A percentile compares a stretch with the other conserved stretches of the same genome.
Evolutionary conservation across 495 filamentous ascomycete species (phyloP).

Genomic region (Penicillium roqueforti): DNA sequence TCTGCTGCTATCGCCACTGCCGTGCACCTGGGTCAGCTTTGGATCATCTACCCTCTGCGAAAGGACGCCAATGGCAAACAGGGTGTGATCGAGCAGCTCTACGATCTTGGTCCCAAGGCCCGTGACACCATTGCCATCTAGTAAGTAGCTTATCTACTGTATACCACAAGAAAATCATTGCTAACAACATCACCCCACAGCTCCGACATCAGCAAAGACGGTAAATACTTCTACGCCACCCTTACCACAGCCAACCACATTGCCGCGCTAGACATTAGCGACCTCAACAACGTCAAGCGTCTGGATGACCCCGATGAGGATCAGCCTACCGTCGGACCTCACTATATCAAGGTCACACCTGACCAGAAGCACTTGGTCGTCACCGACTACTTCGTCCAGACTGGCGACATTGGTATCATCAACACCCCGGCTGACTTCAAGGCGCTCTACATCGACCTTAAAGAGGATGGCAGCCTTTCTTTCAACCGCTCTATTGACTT

Average conservation of each 20-base stretch:
- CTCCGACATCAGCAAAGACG: slow-evolving; percentile 57
- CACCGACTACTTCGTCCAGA: slow-evolving; percentile 64
- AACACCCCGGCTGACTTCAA: slow-evolving; percentile 62
- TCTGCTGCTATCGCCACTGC: slow-evolving; percentile 57
- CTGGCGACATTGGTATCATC: slow-evolving; percentile 56
- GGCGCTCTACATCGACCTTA: slow-evolving; percentile 58
- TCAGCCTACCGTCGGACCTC: slow-evolving; percentile 58
- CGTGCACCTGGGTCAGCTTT: slow-evolving; percentile 58
- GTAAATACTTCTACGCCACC: slow-evolving; percentile 56
- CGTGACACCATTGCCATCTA: slow-evolving; percentile 58
- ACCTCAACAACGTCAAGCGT: slow-evolving; percentile 54
- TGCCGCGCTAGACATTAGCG: slow-evolving; percentile 59
- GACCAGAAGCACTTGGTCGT: slow-evolving; percentile 61
- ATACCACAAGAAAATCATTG: not conserved
- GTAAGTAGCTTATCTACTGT: slow-evolving; percentile 14
- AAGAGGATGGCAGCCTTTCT: slow-evolving; percentile 47
- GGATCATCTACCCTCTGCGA: slow-evolving; percentile 62
- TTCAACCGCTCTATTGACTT: slow-evolving; percentile 61
- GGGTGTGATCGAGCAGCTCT: slow-evolving; percentile 54
- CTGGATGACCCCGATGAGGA: slow-evolving; percentile 56
- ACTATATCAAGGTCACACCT: slow-evolving; percentile 62
- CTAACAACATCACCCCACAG: slow-evolving; percentile 18
- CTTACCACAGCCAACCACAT: slow-evolving; percentile 61
- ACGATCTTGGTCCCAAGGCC: slow-evolving; percentile 54
- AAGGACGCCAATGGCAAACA: slow-evolving; percentile 49